Evolutionary conservation across 768 basidiomycete genomes (phyloP), one percentile per base, ranked within the genome.

Genomic region (Suillus paluster): DNA sequence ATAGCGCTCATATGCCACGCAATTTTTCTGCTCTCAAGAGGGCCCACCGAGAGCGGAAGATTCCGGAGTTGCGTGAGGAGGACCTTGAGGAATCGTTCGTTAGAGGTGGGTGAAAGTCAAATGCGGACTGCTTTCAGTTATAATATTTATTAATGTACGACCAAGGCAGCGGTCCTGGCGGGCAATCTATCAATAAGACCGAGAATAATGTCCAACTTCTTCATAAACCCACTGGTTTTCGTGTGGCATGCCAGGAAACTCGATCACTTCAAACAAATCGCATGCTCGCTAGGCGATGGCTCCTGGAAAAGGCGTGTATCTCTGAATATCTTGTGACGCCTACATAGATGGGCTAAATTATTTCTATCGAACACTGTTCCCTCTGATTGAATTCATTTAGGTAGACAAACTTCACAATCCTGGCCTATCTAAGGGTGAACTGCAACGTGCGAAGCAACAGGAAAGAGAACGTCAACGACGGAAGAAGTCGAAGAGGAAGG

Each of bases 101-200:
- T 56, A 83, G 92, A 73, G 95, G 95, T 91, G 57, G 70, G 73
- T 78, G 66, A n/a, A 64, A 39, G 11, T 38, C 8, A 17, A 50
- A 33, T 11, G 19, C 30, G 19, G n/a, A 41, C 63, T 63, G 15
- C 19, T 38, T 57, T 60, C 25, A 34, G 41, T n/a, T 50, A 55
- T n/a, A 27, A 1, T 49, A 25, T 53, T 54, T n/a, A 21, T n/a
- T 66, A 33, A 71, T 60, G 54, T 36, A 11, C 2, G 53, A 30
- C 70, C 23, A 25, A 95, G 94, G 94, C 49, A 89, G 92, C 70
- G 95, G 94, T 19, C 94, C 95, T 64, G 95, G 95, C 33, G 95
- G 95, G n/a, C 95, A 98, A 81, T 95, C 94, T 30, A 89, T 97
- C 72, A 97, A 98, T 81, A 98, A 97, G 79, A 94, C 93, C 63